Evolutionary conservation across 495 filamentous ascomycete species (phyloP), one percentile per base, ranked within the genome.

Genomic region (Xylaria sp.): DNA sequence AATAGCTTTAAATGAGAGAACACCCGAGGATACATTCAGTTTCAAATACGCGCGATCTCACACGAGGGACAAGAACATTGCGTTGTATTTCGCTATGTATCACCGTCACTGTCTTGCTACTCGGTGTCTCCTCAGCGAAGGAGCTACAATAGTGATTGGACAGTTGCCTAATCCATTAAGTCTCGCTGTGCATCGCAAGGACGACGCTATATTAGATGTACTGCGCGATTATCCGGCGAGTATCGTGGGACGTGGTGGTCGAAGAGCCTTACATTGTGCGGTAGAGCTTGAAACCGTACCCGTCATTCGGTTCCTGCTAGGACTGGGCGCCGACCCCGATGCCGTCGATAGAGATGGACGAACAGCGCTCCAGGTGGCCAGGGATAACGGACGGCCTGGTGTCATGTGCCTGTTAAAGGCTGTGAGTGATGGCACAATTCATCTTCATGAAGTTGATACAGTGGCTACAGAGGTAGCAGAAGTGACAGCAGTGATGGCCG

Each of bases 341-440:
- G 50, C 21, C 9, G 6, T 44, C 0, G 66, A 68, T 44, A 14
- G 3, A 41, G 21, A 37, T 58, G 52, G 66, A 7, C 40, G 21
- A 35, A 68, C 66, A 59, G 50, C 66, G 14, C 24, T 68, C 21
- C 35, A 68, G 6, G 35, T 68, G 4, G 66, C 66, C 14, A 43
- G 7, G 15, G 40, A 59, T n/a, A 31, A 8, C 26, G 14, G 33
- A 19, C 50, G 33, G 21, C 5, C 4, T 6, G 64, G 17, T n/a
- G 40, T 67, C 37, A 33, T 55, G 12, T 17, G 5, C 5, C n/a
- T 64, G 3, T 33, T 64, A 11, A 26, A 64, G 24, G 26, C 61
- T 12, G 61, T 15, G 14, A 43, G 17, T 12, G 5, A 29, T 15
- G 37, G 21, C 21, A 26, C 0, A n/a, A n/a, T n/a, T n/a, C n/a